Evolutionary conservation across 106 monocot species (phyloP), one percentile per base, ranked within the genome.

Genomic region (Phalaenopsis aphrodite): DNA sequence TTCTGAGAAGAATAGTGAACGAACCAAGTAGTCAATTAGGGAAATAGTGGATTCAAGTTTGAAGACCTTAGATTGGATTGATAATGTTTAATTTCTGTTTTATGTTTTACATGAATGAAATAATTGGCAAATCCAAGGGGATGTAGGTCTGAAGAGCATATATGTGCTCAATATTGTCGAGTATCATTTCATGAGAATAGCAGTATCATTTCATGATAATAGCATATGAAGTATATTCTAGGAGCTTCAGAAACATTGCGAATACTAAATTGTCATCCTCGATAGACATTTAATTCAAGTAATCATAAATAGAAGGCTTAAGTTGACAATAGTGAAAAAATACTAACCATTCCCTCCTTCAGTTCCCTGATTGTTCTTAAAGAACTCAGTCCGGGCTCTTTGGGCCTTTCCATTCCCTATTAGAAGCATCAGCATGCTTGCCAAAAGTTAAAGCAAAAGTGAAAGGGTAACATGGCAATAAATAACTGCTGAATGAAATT

Each of bases 281-380:
- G 14, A 12, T 12, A 6, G 19, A 12, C 71, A 71, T 38, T 71
- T 71, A 39, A 41, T 38, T 71, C 41, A 41, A 30, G 14, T 0
- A 41, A 71, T 38, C 71, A 41, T 19, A 74, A 1, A 74, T 23
- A 14, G 9, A 75, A 78, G 18, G 17, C 39, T 4, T 19, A 58
- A 39, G 17, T 17, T 37, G 11, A 39, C 8, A 67, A 79, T 30
- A 79, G 7, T 36, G 41, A 75, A 72, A 45, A 38, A 64, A 83
- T 46, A 91, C 94, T 79, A 42, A 98, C 98, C 98, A 98, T 94
- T 78, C 94, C 92, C 68, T 93, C 92, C 84, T 91, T 76, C 55
- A 98, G 86, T 78, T 85, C 89, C 81, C 94, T 89, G 49, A 84
- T 75, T 24, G 91, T 94, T 57, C 98, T 81, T 72, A 98, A 87